A percentile compares a stretch with the other conserved stretches of the same genome.
Conservation (phyloP, 306 rosid species). For the Quercus mongolica region DNA sequence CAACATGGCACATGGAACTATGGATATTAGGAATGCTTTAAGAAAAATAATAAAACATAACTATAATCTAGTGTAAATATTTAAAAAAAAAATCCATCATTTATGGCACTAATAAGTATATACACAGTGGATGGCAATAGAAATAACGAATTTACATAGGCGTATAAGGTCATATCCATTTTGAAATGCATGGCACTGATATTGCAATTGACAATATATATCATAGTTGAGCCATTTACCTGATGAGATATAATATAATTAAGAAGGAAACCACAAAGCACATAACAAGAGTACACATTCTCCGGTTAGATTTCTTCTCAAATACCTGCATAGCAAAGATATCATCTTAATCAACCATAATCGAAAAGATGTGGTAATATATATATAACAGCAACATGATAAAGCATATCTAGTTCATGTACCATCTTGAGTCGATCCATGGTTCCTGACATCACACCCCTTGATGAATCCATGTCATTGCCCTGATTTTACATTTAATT, state of each 20-base stretch:
- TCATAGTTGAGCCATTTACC: conserved; percentile 42
- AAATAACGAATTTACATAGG: not conserved
- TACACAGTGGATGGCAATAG: not conserved
- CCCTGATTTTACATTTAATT: conserved; percentile 54
- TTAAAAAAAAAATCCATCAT: too few relatives aligned
- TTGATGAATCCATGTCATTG: conserved; percentile 78
- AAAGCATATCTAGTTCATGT: conserved; percentile 5
- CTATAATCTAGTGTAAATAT: too few relatives aligned
- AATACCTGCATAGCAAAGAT: conserved; percentile 62
- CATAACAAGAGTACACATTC: conserved; percentile 62
- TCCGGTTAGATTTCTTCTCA: conserved; percentile 74
- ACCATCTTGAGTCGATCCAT: conserved; percentile 97
- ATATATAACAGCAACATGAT: not conserved
- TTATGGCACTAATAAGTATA: not conserved
- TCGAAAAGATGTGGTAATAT: conserved; percentile 11
- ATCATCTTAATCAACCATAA: conserved; percentile 17
- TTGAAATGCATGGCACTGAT: not conserved
- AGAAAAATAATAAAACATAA: too few relatives aligned
- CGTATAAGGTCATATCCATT: not conserved
- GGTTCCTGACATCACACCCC: conserved; percentile 92
- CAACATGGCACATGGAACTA: too few relatives aligned
- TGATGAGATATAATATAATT: conserved; percentile 63
- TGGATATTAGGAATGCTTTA: too few relatives aligned
- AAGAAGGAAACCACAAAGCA: conserved; percentile 64
- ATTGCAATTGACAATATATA: not conserved